These are phyloP conservation scores for Magnaporthales sp. DNA, from an alignment of 2,329 filamentous ascomycete genomes.

Conservation along the genomic window DNA sequence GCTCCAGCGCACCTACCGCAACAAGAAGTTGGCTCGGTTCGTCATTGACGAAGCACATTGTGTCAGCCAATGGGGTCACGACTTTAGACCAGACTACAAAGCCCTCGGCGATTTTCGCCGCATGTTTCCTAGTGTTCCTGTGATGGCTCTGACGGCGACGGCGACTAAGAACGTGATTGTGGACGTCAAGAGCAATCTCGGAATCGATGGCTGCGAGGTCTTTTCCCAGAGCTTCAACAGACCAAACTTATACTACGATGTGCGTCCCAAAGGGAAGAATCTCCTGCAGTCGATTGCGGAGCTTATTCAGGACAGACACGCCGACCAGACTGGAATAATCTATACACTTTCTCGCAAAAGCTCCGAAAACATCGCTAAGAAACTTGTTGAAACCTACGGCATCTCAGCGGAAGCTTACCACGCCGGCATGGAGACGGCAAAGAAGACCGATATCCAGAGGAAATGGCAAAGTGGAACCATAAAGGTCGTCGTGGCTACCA, in stretches of 20 bases:
- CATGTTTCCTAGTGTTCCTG: constrained; percentile 68
- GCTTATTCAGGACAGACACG: constrained; percentile 63
- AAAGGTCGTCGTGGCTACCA: constrained; percentile 93
- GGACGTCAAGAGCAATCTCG: constrained; percentile 87
- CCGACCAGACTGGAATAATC: constrained; percentile 73
- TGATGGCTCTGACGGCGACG: constrained; percentile 93
- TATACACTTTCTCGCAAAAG: constrained; percentile 83
- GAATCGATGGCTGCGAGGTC: constrained; percentile 66
- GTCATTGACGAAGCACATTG: constrained; percentile 99
- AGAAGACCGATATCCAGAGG: constrained; percentile 65
- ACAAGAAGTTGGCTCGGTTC: constrained; percentile 70
- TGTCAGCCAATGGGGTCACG: constrained; percentile 98
- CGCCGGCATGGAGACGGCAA: constrained; percentile 60
- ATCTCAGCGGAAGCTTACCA: constrained; percentile 83
- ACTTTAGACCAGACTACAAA: constrained; percentile 96
- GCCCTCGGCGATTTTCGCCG: constrained; percentile 65
- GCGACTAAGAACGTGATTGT: constrained; percentile 88
- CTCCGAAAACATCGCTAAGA: constrained; percentile 70
- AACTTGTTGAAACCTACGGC: constrained; percentile 48
- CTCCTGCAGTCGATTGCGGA: constrained; percentile 44
- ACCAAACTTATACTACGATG: constrained; percentile 88
- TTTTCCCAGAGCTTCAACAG: constrained; percentile 95
- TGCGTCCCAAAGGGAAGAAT: constrained; percentile 61
- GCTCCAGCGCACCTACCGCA: constrained; percentile 59
- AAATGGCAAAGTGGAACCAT: constrained; percentile 73